Evolutionary conservation across 495 filamentous ascomycete species (phyloP), one percentile per base, ranked within the genome.

Genomic region (Lepraria neglecta): DNA sequence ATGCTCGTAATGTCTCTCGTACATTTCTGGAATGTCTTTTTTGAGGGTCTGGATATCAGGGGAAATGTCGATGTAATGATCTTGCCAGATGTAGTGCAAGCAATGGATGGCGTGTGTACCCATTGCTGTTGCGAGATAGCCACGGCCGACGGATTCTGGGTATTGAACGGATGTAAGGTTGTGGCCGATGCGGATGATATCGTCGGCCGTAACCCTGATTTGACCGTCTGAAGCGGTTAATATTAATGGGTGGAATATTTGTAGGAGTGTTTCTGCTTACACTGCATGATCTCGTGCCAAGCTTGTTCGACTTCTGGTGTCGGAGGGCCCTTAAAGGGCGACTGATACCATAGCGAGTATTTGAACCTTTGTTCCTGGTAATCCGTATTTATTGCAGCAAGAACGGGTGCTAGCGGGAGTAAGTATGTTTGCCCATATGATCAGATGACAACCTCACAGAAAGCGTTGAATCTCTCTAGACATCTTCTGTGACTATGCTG

Each of bases 1-100:
- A 56, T 73, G 70, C 48, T 72, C 68, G 51, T 65, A 73, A 40
- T 73, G 70, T 12, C 63, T 64, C 48, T 72, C 67, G 47, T 71
- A 72, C 45, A 71, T 19, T 58, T 71, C 69, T 7, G 70, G 69
- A 0, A 71, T 35, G n/a, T 10, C 6, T 12, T 45, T 1, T 44
- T 60, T 56, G 15, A 14, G 40, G 1, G 0, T 0, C 31, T 50
- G 48, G 11, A 28, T 19, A 15, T 64, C 11, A 10, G 56, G 58
- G 15, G 52, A 55, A 7, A 9, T 0, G 5, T 27, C 45, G 1
- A 63, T n/a, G 27, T 64, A 52, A 21, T 64, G 61, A 17, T 67
- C 64, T 33, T 61, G 64, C 61, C 64, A 67, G 30, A 67, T 50
- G 14, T 60, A 64, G 44, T 64, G 56, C 3, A 66, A 28, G 44